Base-by-base conservation (phyloP, 306 rosid genomes). In the Lotus japonicus region DNA sequence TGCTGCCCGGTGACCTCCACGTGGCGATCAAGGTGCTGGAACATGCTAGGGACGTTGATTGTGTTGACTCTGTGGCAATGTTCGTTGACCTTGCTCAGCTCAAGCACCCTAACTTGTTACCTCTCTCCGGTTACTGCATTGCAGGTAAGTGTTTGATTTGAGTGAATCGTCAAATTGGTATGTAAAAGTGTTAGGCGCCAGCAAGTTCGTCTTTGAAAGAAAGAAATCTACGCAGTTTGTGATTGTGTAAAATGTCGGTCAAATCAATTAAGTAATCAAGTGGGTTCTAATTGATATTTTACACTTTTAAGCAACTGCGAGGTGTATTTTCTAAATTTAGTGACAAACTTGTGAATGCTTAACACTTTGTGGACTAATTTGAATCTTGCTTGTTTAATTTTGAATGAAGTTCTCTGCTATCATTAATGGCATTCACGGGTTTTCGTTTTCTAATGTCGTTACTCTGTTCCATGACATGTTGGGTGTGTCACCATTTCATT, bases 111-210 rank as follows among this genome's bases (percentile, higher is more conserved):
- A 92, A 92, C 49, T 66, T 92, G 68, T 49, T 92, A 50, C 86
- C 98, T 19, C 88, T 85, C 85, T 86, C 91, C 52, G 98, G 98
- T 73, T 92, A 88, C 84, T 92, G 98, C 82, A 88, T 92, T 65
- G 98, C 97, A 75, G 98, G 98, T 92, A 82, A 57, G 44, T 35
- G 26, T 21, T 21, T n/a, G n/a, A n/a, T n/a, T n/a, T n/a, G n/a
- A n/a, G n/a, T n/a, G n/a, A n/a, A n/a, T n/a, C n/a, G n/a, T n/a
- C n/a, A n/a, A n/a, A n/a, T n/a, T n/a, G n/a, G n/a, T n/a, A n/a
- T n/a, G n/a, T n/a, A n/a, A n/a, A n/a, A n/a, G n/a, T n/a, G n/a
- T n/a, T n/a, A n/a, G n/a, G n/a, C n/a, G n/a, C n/a, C n/a, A n/a
- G n/a, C n/a, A n/a, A n/a, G n/a, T n/a, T n/a, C n/a, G n/a, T n/a